Conservation (phyloP, 2,329 filamentous ascomycete genomes). For the Cytospora piceicola region DNA sequence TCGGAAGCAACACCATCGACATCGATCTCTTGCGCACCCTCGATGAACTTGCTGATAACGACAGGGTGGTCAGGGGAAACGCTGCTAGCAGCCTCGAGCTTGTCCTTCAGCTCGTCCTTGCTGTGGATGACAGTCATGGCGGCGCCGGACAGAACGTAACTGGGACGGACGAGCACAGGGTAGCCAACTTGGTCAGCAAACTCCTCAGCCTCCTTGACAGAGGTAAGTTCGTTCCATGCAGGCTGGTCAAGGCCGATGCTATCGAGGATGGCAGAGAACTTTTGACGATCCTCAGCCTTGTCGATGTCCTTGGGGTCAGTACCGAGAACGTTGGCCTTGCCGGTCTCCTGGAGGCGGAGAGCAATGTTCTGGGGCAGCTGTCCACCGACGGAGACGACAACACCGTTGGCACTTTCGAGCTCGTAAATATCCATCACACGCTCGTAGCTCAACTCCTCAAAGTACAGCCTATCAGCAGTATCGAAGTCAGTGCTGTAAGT, state of each 20-base stretch:
- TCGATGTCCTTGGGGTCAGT: conserved; percentile 95
- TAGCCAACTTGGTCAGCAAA: conserved; percentile 88
- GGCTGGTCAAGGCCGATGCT: conserved; percentile 97
- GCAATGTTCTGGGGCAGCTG: conserved; percentile 98
- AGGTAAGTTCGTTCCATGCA: conserved; percentile 96
- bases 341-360: conserved; percentile 87
- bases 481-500: conserved; percentile 86
- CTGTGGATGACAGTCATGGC: conserved; percentile 97
- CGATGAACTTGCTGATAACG: conserved; percentile 98
- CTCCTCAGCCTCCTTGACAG: conserved; percentile 80
- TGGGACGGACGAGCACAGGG: conserved; percentile 91
- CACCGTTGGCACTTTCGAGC: conserved; percentile 79
- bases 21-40: conserved; percentile 94
- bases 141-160: conserved; percentile 94
- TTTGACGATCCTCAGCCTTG: conserved; percentile 96
- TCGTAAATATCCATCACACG: conserved; percentile 99
- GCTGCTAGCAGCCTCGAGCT: conserved; percentile 85
- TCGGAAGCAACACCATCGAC: conserved; percentile 89
- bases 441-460: conserved; percentile 95
- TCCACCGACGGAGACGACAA: conserved; percentile 94
- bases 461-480: conserved; percentile 88
- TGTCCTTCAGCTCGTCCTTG: conserved; percentile 88
- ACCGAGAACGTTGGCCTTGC: conserved; percentile 87
- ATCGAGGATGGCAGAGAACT: conserved; percentile 97
- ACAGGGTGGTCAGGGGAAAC: conserved; percentile 97